Base-by-base conservation (phyloP, 306 rosid species). In the Cercis canadensis region DNA sequence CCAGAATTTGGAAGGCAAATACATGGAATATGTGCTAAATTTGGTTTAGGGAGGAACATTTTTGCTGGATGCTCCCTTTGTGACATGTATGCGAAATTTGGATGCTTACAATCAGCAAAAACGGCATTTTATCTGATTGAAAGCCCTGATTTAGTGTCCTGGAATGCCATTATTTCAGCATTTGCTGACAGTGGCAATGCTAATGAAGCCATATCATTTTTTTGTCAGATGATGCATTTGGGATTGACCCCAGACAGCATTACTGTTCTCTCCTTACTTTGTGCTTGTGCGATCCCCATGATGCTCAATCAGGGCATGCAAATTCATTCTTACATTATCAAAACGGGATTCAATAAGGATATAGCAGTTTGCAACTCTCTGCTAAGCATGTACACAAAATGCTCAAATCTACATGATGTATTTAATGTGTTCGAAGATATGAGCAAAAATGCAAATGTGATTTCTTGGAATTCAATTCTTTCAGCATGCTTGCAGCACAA, bases 11-110 rank as follows among this genome's bases (percentile, higher is more conserved):
- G 97, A 78, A 77, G 77, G 69, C 92, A 88, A 69, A 75, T 85
- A 61, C 97, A 91, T 79, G 90, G 84, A 58, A 16, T 87, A 44
- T 85, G 90, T 52, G 45, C 76, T 71, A 91, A 88, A 80, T 80
- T 80, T 64, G 92, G 96, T 64, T 76, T 87, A 37, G 90, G 82
- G 72, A 81, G 84, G 34, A 77, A 91, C 43, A 37, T 46, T 11
- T 91, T 85, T 74, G 86, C 88, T 21, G 96, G 97, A 15, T 88
- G 97, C 87, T 88, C 96, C 29, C 92, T 87, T 12, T 85, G 83
- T 73, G 96, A 83, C 81, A 88, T 91, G 97, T 88, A 88, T 72
- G 88, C 92, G 2, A 91, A 91, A 57, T 77, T 81, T 49, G 85
- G 96, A 17, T 70, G 70, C 56, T 72, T 87, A 54, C 72, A 64